Base-by-base conservation (phyloP, 2,329 filamentous ascomycete genomes). In the Shiraia sp. region DNA sequence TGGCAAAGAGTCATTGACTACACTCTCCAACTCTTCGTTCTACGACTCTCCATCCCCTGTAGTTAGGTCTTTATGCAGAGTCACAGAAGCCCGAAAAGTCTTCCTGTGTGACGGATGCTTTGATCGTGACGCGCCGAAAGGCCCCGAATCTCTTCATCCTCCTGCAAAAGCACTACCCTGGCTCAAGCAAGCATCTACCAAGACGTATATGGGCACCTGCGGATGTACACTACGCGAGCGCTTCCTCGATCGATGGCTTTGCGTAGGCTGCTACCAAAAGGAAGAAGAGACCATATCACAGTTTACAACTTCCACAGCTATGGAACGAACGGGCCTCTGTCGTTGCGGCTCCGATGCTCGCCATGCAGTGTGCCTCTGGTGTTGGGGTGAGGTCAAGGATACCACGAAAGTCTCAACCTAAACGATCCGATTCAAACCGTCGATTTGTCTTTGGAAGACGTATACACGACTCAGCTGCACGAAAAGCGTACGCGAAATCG, bases 11-110 rank as follows among this genome's bases (percentile, higher is more conserved):
- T 55, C 53, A 3, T 41, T 57, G 19, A 34, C 49, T 4, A 42
- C 45, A 1, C 42, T 54, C n/a, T 55, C 55, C 6, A 32, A 36
- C 4, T 49, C 45, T 10, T 66, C 62, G 4, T 50, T 40, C 4
- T 45, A 44, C n/a, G 50, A 45, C 4, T 44, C 51, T 12, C 63
- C 63, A 4, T 64, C 65, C 5, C 57, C 62, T 1, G 56, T 63
- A 0, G 49, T 65, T 1, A 37, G 41, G 27, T 44, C 60, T 2
- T 54, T 67, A n/a, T 59, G 58, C 40, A 35, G 51, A 6, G 38
- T 53, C 8, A 51, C 52, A 19, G 58, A 65, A 35, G 16, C 43
- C 14, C 53, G 60, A 7, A 58, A 57, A 19, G 13, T 39, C 10
- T 14, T 22, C 13, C 10, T 44, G 4, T 44, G 41, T 24, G 6